These are phyloP conservation scores for Chloropicon primus DNA, from an alignment of 139 green algal genomes.

Conservation along the genomic window DNA sequence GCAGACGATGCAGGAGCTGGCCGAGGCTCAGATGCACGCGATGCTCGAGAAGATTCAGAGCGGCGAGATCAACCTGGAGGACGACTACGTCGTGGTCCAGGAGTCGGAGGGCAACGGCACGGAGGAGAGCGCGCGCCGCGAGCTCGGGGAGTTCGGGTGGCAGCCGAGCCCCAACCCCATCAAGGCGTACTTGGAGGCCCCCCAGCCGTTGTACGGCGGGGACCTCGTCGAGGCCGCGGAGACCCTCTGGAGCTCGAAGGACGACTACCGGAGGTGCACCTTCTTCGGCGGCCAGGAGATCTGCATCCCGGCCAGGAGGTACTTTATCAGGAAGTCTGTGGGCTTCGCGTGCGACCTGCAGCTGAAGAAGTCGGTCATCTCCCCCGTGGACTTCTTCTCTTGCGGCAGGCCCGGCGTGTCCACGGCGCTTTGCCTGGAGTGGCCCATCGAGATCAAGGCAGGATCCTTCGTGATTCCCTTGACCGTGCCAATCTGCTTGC, in stretches of 20 bases:
- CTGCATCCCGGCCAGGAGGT: neutral
- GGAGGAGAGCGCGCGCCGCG: too few species aligned
- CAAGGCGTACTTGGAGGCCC: neutral
- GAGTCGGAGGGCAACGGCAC: neutral
- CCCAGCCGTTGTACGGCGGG: neutral
- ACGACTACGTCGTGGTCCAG: neutral
- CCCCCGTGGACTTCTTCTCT: neutral
- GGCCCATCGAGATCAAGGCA: neutral
- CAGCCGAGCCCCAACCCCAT: neutral
- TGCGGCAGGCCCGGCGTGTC: neutral
- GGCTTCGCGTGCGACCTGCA: neutral
- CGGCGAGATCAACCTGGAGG: neutral
- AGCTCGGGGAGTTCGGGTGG: neutral
- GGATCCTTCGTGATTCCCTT: neutral
- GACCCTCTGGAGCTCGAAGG: neutral
- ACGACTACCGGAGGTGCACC: neutral
- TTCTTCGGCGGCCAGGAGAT: neutral
- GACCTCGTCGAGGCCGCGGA: neutral
- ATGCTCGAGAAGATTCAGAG: neutral
- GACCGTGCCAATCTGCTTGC: neutral
- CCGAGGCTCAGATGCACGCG: neutral
- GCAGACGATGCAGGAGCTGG: neutral
- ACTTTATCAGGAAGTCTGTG: neutral
- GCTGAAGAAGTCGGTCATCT: neutral
- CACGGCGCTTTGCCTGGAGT: neutral